Conservation (phyloP, 495 filamentous ascomycete genomes). For the Rhizodiscina lignyota region DNA sequence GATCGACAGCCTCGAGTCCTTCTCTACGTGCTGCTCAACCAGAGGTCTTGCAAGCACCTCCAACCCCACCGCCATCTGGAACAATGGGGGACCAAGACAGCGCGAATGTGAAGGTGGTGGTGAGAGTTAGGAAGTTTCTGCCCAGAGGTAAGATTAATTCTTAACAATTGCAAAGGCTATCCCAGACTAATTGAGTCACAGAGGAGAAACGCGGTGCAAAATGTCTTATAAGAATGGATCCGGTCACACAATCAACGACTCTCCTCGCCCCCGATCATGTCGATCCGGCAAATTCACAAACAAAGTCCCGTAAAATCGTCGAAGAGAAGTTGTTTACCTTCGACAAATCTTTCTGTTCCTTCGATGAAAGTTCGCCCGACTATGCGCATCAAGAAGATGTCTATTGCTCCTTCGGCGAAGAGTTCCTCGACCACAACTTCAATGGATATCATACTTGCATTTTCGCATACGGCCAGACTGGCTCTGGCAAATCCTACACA, state of each 20-base stretch:
- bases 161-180: constrained; percentile 1
- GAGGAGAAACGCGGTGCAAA: constrained; percentile 64
- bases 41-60: no score
- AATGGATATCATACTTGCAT: constrained; percentile 99
- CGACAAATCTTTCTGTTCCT: constrained; percentile 96
- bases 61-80: constrained; percentile 9
- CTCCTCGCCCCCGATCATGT: constrained; percentile 49
- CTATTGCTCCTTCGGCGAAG: constrained; percentile 86
- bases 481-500: constrained; percentile 93
- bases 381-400: constrained; percentile 83
- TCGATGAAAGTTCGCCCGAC: constrained; percentile 53
- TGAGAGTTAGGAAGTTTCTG: constrained; percentile 78
- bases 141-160: constrained; percentile 48
- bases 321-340: constrained; percentile 91
- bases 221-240: constrained; percentile 86
- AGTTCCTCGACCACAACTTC: constrained; percentile 98
- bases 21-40: constrained; percentile 30
- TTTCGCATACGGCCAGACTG: constrained; percentile 96
- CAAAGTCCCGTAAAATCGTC: constrained; percentile 53
- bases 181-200: constrained; percentile 17
- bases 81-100: constrained; percentile 32
- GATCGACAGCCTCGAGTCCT: constrained; percentile 35
- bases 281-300: constrained; percentile 49
- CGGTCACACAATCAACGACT: constrained; percentile 61
- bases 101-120: constrained; percentile 89